phyloP scores from a whole-genome alignment of 305 asterid genomes.

The Fraxinus baroniana region DNA sequence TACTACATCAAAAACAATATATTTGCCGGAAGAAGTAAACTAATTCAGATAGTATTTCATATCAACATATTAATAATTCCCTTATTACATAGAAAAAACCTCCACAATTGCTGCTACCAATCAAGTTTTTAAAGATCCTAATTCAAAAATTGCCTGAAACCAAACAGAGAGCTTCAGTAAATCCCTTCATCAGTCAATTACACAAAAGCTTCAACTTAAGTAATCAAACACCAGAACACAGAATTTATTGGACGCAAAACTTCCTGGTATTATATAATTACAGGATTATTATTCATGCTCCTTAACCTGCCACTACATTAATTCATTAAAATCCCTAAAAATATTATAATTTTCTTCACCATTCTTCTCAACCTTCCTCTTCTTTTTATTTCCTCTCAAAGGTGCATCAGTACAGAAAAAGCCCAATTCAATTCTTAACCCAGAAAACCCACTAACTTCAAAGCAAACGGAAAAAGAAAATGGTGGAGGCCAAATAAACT shows the following conservation, averaged over 20 bases:
- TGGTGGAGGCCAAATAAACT: too few relatives aligned
- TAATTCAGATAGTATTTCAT: neutral
- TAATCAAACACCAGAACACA: slow-evolving; percentile 30
- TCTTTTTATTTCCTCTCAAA: too few relatives aligned
- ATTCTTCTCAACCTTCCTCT: too few relatives aligned
- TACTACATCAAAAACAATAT: neutral
- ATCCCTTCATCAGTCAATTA: slow-evolving; percentile 25
- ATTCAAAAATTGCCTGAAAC: slow-evolving; percentile 37
- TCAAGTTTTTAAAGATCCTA: slow-evolving; percentile 52
- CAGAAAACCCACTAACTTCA: too few relatives aligned
- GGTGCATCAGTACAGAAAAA: too few relatives aligned
- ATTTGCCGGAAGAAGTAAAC: neutral
- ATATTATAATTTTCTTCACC: neutral
- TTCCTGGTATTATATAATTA: slow-evolving; percentile 16
- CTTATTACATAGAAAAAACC: slow-evolving; percentile 5
- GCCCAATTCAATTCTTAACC: too few relatives aligned
- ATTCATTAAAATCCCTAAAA: slow-evolving; percentile 25
- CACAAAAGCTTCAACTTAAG: slow-evolving; percentile 35
- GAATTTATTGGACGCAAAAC: slow-evolving; percentile 30
- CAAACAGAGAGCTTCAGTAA: slow-evolving; percentile 30
- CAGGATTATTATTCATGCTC: slow-evolving; percentile 22
- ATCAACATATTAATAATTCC: neutral
- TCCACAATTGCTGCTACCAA: slow-evolving; percentile 51
- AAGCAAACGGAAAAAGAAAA: too few relatives aligned
- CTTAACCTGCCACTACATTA: slow-evolving; percentile 41